phyloP scores from a whole-genome alignment of 202 grass and related monocot genomes.

The Setaria italica region DNA sequence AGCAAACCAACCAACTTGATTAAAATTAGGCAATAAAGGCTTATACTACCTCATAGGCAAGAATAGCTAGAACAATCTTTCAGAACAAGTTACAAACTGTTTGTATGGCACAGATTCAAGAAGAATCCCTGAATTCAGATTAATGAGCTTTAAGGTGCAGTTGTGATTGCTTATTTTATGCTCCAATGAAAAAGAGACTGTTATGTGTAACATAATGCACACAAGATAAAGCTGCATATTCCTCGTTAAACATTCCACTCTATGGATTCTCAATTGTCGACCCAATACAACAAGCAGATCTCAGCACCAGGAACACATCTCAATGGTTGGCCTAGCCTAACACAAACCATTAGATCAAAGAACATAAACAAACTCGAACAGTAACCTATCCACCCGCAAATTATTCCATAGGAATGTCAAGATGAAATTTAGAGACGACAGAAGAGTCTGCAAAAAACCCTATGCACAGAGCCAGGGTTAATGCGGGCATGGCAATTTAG shows the following conservation, averaged over 20 bases:
- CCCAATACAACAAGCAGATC: slow-evolving; percentile 15
- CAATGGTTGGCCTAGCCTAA: background rate
- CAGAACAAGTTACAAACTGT: background rate
- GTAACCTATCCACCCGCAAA: background rate
- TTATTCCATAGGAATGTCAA: background rate
- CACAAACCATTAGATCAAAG: background rate
- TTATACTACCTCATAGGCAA: background rate
- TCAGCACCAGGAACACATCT: slow-evolving; percentile 13
- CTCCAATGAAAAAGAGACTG: background rate
- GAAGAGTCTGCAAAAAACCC: background rate
- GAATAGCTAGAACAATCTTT: slow-evolving; percentile 5
- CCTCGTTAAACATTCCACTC: background rate
- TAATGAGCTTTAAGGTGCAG: background rate
- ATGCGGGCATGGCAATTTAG: background rate
- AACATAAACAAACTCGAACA: background rate
- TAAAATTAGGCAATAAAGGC: slow-evolving; percentile 9
- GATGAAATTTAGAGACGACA: background rate
- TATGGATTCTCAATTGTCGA: background rate
- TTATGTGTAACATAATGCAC: slow-evolving; percentile 4
- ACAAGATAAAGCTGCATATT: background rate
- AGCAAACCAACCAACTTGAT: slow-evolving; percentile 14
- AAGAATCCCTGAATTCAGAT: background rate
- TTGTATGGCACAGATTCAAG: background rate
- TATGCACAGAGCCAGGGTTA: background rate
- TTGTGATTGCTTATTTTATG: background rate